phyloP scores from a whole-genome alignment of 129 eudicot genomes.

The Erigeron canadensis region DNA sequence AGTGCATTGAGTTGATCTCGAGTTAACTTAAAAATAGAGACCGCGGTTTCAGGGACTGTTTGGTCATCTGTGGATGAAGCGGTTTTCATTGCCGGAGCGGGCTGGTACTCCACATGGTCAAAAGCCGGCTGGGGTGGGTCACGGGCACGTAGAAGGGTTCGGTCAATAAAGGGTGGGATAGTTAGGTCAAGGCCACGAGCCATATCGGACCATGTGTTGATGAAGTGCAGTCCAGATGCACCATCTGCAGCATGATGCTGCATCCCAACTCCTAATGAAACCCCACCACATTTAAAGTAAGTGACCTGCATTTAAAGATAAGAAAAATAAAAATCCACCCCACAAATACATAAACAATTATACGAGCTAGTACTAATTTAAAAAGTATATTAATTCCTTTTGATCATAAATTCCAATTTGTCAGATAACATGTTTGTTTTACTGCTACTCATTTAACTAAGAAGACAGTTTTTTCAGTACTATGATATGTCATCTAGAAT shows the following conservation, averaged over 20 bases:
- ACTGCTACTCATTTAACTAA: neutral
- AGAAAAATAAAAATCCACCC: neutral
- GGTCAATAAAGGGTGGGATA: conserved; percentile 65
- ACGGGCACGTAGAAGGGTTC: conserved; percentile 66
- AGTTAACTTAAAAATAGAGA: conserved; percentile 62
- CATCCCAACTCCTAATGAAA: conserved; percentile 88
- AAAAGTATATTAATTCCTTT: too few relatives aligned
- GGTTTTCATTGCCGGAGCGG: conserved; percentile 59
- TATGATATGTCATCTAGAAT: neutral
- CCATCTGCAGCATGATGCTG: conserved; percentile 94
- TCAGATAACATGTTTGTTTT: neutral
- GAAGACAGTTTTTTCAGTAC: neutral
- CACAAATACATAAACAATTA: too few relatives aligned
- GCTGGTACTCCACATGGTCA: conserved; percentile 70
- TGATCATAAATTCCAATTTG: conserved; percentile 14
- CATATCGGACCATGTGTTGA: conserved; percentile 84
- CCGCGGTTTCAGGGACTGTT: conserved; percentile 42
- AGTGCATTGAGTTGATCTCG: conserved; percentile 72
- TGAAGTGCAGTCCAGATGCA: conserved; percentile 79
- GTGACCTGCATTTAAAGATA: conserved; percentile 52
- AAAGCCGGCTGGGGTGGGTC: conserved; percentile 63
- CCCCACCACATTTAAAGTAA: conserved; percentile 84
- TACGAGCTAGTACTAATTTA: too few relatives aligned
- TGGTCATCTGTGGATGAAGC: conserved; percentile 22
- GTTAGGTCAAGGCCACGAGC: conserved; percentile 75